Evolutionary conservation across 1,284 basidiomycete species (phyloP).

Genomic region (Pascua sp.): DNA sequence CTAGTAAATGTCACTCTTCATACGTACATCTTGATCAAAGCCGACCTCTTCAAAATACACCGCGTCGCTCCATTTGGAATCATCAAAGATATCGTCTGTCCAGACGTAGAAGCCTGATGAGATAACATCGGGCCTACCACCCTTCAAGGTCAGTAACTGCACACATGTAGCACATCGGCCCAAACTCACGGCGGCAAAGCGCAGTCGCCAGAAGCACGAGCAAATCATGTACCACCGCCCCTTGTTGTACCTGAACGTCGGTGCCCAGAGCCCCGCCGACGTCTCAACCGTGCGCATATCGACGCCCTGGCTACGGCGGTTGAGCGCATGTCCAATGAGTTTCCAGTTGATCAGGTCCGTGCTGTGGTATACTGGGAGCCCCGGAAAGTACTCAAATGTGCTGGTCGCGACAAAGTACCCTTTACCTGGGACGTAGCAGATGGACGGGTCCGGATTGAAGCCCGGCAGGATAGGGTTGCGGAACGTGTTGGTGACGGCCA

Average conservation of each 20-base stretch:
- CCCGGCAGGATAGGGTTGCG: conserved; percentile 27
- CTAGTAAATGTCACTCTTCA: no score
- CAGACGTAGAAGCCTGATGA: conserved; percentile 27
- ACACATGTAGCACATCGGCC: no score
- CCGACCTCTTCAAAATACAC: conserved; percentile 25
- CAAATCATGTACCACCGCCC: conserved; percentile 30
- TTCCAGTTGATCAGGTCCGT: conserved; percentile 30
- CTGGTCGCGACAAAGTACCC: conserved; percentile 25
- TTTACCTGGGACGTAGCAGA: conserved; percentile 13
- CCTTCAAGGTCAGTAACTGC: no score
- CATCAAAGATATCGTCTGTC: conserved; percentile 29
- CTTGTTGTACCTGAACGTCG: conserved; percentile 24
- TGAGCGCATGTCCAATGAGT: conserved; percentile 31
- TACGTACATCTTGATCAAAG: conserved; percentile 28
- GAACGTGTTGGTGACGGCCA: not conserved
- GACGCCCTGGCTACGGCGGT: conserved; percentile 21
- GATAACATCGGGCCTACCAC: no score
- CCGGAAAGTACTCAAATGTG: conserved; percentile 35
- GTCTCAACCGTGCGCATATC: conserved; percentile 23
- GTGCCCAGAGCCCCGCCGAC: conserved; percentile 28
- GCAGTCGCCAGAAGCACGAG: not conserved
- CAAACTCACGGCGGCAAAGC: no score
- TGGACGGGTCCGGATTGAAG: conserved; percentile 29
- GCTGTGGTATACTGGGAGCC: conserved; percentile 28
- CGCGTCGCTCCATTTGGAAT: conserved; percentile 26